phyloP scores from a whole-genome alignment of 169 alveolate genomes.

The Babesia microti region DNA sequence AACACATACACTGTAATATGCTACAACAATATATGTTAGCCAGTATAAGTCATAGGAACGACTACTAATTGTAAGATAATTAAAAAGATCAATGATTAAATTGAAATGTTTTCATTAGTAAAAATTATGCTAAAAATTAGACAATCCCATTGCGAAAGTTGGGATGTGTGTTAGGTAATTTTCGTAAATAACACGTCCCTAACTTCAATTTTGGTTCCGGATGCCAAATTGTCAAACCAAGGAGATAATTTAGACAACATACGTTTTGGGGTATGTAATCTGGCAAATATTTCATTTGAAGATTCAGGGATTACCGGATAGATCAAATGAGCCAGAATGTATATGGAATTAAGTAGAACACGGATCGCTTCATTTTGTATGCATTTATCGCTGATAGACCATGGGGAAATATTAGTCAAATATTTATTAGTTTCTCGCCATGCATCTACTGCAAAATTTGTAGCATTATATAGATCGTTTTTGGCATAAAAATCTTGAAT shows the following conservation, averaged over 20 bases:
- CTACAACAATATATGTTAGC: too few species aligned
- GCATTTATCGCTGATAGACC: slow-evolving; percentile 55
- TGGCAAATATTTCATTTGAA: slow-evolving; percentile 57
- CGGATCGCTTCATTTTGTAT: slow-evolving; percentile 65
- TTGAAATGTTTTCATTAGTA: too few species aligned
- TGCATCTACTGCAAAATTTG: slow-evolving; percentile 54
- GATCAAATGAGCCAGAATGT: slow-evolving; percentile 69
- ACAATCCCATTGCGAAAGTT: neutral
- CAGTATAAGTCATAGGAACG: too few species aligned
- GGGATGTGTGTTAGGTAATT: too few species aligned
- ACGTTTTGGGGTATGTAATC: slow-evolving; percentile 53
- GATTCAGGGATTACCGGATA: slow-evolving; percentile 74
- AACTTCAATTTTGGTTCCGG: slow-evolving; percentile 21
- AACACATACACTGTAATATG: too few species aligned
- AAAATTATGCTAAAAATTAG: neutral
- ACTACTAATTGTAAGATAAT: too few species aligned
- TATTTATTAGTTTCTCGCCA: slow-evolving; percentile 69
- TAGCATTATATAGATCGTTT: slow-evolving; percentile 51
- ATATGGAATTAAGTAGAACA: slow-evolving; percentile 74
- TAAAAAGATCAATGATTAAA: too few species aligned
- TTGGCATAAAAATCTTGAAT: slow-evolving; percentile 28
- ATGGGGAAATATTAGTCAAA: slow-evolving; percentile 76
- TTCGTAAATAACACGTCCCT: slow-evolving; percentile 34
- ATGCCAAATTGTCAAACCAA: slow-evolving; percentile 42
- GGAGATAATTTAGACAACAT: slow-evolving; percentile 38